phyloP scores from a whole-genome alignment of 164 flowering plant species.

The Umbellularia californica region DNA sequence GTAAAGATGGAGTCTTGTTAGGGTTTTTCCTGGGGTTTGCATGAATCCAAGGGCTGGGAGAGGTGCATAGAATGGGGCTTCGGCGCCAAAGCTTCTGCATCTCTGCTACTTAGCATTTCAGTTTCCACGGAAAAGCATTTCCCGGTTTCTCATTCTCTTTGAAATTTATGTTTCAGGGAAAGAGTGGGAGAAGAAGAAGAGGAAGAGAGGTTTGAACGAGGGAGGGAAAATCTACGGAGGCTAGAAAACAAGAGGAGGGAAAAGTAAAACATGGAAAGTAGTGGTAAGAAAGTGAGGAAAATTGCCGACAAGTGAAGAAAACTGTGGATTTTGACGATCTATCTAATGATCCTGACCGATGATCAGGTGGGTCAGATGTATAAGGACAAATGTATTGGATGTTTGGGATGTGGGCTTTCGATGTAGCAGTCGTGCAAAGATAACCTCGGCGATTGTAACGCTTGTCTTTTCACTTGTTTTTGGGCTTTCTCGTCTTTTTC shows the following conservation, averaged over 20 bases:
- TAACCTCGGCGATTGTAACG: too few relatives aligned
- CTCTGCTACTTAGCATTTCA: slow-evolving; percentile 31
- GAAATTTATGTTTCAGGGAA: background rate
- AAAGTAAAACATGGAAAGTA: background rate
- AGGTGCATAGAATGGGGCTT: slow-evolving; percentile 32
- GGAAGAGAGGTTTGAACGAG: background rate
- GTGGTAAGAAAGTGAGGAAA: too few relatives aligned
- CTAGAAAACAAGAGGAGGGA: background rate
- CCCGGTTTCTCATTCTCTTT: background rate
- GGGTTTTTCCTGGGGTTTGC: background rate
- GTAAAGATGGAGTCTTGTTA: background rate
- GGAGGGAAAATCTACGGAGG: background rate
- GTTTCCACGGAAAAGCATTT: background rate
- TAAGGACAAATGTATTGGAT: too few relatives aligned
- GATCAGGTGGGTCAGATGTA: background rate
- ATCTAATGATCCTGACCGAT: background rate
- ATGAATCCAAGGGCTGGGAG: background rate
- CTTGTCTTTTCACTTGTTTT: too few relatives aligned
- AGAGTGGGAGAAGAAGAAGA: background rate
- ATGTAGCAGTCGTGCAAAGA: too few relatives aligned
- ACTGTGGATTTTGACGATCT: too few relatives aligned
- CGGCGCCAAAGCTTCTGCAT: slow-evolving; percentile 66
- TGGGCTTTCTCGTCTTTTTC: too few relatives aligned
- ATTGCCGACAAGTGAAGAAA: too few relatives aligned
- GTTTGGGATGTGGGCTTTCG: too few relatives aligned